Evolutionary conservation across 2,329 filamentous ascomycete genomes (phyloP), one percentile per base, ranked within the genome.

Genomic region (Phialophora verrucosa): DNA sequence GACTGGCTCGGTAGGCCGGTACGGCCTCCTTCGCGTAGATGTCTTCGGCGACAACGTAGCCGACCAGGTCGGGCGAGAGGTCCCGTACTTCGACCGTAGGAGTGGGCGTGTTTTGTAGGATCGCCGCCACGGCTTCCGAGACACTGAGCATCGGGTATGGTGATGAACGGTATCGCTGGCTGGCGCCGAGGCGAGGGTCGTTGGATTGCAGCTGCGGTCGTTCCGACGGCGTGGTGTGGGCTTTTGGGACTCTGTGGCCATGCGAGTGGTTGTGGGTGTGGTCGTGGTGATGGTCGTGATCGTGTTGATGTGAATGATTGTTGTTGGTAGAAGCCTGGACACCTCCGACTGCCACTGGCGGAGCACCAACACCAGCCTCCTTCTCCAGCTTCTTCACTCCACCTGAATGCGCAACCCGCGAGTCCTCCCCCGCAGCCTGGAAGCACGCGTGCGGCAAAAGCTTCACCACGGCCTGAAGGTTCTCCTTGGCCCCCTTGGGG

Each of bases 401-500:
- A 1, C 93, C 93, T 0, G 84, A 83, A 77, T 99, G 95, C 4
- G 97, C 79, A 0, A 82, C 78, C 71, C 95, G 86, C 0, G 95
- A 98, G 74, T 96, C 88, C 14, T 87, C 88, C 0, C 94, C 95
- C 0, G 91, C 88, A 31, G 92, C 91, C 80, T 98, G 94, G 7
- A 91, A 81, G 72, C 95, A 99, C n/a, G 95, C 95, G 79, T 99
- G 95, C 0, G 94, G 93, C 5, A 99, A 80, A n/a, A 94, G 88
- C 75, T 93, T 96, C 68, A 99, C 82, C 6, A 99, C 84, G 1
- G 93, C 89, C 74, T 95, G 88, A 0, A 99, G 85, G 75, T 98
- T 99, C 81, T 99, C 95, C 74, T 88, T 91, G 8, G 95, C 95
- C 1, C 93, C 95, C 77, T 98, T 98, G 0, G 95, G 95, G 0